Evolutionary conservation across 1,139 yeast species (phyloP), one percentile per base, ranked within the genome.

Genomic region (Suhomyces choctaworum): DNA sequence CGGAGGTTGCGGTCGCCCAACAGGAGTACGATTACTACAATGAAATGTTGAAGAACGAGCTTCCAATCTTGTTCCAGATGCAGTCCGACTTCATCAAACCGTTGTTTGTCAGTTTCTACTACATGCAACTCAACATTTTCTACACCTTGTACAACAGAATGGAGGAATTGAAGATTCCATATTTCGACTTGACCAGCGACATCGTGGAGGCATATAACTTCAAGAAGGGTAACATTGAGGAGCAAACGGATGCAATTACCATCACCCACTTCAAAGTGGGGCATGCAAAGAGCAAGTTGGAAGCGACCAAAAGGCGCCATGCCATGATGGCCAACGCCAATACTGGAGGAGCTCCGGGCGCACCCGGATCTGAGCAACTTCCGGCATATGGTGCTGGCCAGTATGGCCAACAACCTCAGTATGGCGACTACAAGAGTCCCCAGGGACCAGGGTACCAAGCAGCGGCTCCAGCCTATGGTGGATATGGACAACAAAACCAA

Each of bases 161-260:
- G 88, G 96, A 90, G 63, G 96, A 88, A 59, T 81, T 90, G 84
- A 89, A 92, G 67, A 92, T 92, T 47, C 96, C 97, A 10, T 90
- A 92, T 65, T 92, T 92, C 64, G 96, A 92, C 58, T 70, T 92
- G 56, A 70, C 76, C 35, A 72, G 86, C 34, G 97, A 89, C 58
- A 85, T 92, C 48, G 73, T 84, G 37, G 92, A 86, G 55, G 83
- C 92, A 2, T 92, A 84, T 63, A 63, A 64, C 29, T 70, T 68
- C 45, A 92, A 92, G 68, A 82, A 95, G 58, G 98, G 97, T 23
- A 82, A 88, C 49, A 78, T 90, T 39, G 96, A 89, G 56, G 97
- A 90, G 53, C 82, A 78, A 52, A 73, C 96, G 1, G 97, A 90
- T 55, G 81, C 85, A 2, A 78, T 92, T 50, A 83, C 89, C 13